Conservation (phyloP, 345 rosid genomes). For the Eucalyptus melliodora region DNA sequence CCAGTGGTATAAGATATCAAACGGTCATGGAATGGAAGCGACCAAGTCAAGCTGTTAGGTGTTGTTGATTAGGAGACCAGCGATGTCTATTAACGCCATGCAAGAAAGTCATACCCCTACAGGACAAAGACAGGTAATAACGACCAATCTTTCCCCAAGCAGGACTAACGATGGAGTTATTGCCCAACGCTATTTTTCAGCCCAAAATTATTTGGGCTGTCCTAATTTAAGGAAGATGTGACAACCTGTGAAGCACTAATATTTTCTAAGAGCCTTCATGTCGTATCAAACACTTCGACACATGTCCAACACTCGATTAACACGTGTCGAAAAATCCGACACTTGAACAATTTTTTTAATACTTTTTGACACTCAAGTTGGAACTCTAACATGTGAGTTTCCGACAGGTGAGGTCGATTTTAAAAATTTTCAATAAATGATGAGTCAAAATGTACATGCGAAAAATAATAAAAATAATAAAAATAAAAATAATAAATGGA, state of each 20-base stretch:
- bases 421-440: too few species aligned
- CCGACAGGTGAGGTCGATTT: accelerated
- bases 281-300: accelerated
- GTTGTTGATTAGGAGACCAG: neutral
- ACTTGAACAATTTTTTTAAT: accelerated
- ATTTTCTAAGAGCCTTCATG: accelerated
- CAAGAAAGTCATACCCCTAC: neutral
- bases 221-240: neutral
- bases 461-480: too few species aligned
- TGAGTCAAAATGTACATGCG: accelerated
- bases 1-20: too few species aligned
- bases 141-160: too few species aligned
- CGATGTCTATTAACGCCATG: neutral
- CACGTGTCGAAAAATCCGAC: accelerated
- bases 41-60: neutral
- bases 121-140: neutral
- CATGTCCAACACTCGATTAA: accelerated
- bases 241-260: accelerated
- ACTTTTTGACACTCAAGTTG: too few species aligned
- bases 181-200: neutral
- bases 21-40: too few species aligned
- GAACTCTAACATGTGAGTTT: too few species aligned
- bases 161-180: neutral
- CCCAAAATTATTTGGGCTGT: neutral
- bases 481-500: too few species aligned